Evolutionary conservation across 2,329 filamentous ascomycete species (phyloP).

Genomic region (Sclerotinia sclerotiorum): DNA sequence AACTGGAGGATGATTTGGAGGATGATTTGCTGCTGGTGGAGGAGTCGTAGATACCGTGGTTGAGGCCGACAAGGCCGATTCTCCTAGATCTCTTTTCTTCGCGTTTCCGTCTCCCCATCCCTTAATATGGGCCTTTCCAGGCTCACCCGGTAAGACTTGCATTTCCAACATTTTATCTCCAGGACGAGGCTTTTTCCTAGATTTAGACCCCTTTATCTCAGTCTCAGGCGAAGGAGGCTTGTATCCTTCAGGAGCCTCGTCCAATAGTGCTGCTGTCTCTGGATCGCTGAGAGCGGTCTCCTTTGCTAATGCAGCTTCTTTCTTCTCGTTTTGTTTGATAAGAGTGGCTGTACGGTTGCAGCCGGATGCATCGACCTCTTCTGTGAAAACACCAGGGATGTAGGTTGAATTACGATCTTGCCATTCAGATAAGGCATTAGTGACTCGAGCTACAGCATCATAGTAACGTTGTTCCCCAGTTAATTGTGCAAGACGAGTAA

Average conservation of each 20-base stretch:
- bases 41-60: conserved; percentile 12
- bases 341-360: conserved; percentile 54
- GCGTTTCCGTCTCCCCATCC: conserved; percentile 32
- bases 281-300: conserved; percentile 23
- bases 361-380: conserved; percentile 73
- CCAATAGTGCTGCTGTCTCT: conserved; percentile 23
- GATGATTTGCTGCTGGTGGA: background rate
- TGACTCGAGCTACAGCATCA: conserved; percentile 84
- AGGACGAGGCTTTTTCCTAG: conserved; percentile 29
- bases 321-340: background rate
- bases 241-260: conserved; percentile 38
- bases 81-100: conserved; percentile 29
- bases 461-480: conserved; percentile 83
- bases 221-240: conserved; percentile 29
- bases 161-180: conserved; percentile 33
- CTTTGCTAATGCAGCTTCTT: conserved; percentile 19
- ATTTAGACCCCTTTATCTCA: conserved; percentile 30
- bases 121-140: conserved; percentile 32
- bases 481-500: conserved; percentile 83
- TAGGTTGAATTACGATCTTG: conserved; percentile 63
- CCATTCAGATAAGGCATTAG: conserved; percentile 72
- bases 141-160: conserved; percentile 35
- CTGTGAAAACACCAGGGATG: conserved; percentile 78
- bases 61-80: background rate
- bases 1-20: background rate